Percentiles rank a stretch among this genome's conserved stretches.
Evolutionary conservation across 2,329 filamentous ascomycete genomes (phyloP).

Genomic region (Aspergillus pseudoviridinutans): DNA sequence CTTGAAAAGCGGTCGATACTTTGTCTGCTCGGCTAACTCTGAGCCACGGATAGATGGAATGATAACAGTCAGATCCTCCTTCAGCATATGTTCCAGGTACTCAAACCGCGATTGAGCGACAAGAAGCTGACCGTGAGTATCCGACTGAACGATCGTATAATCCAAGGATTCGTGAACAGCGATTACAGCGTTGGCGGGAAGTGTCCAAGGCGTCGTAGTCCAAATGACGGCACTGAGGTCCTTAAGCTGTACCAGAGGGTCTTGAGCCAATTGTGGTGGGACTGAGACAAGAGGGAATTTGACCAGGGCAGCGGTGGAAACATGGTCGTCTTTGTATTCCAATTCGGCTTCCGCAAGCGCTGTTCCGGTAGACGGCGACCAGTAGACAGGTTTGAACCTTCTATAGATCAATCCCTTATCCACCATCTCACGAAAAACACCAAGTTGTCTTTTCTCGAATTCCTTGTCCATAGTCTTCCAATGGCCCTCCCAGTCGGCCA

Average conservation of each 20-base stretch:
- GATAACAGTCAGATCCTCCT: slow-evolving; percentile 50
- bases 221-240: slow-evolving; percentile 80
- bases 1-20: slow-evolving; percentile 69
- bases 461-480: slow-evolving; percentile 61
- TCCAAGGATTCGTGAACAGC: slow-evolving; percentile 71
- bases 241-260: slow-evolving; percentile 41
- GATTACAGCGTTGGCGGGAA: slow-evolving; percentile 88
- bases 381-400: slow-evolving; percentile 61
- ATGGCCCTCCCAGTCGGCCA: slow-evolving; percentile 61
- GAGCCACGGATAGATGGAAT: slow-evolving; percentile 59
- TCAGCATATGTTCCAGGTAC: slow-evolving; percentile 49
- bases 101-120: slow-evolving; percentile 69
- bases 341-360: slow-evolving; percentile 62
- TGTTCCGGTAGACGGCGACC: slow-evolving; percentile 62
- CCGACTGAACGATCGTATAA: slow-evolving; percentile 64
- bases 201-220: slow-evolving; percentile 97
- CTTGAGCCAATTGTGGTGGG: slow-evolving; percentile 42
- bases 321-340: slow-evolving; percentile 61
- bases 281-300: slow-evolving; percentile 64
- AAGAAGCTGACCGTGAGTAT: slow-evolving; percentile 58
- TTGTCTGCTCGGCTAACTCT: slow-evolving; percentile 57
- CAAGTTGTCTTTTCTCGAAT: slow-evolving; percentile 59
- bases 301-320: slow-evolving; percentile 61
- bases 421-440: slow-evolving; percentile 60
- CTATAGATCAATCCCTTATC: slow-evolving; percentile 59